These are phyloP conservation scores for Ampelocalamus luodianensis DNA, from an alignment of 176 grass and related monocot genomes.

Conservation along the genomic window DNA sequence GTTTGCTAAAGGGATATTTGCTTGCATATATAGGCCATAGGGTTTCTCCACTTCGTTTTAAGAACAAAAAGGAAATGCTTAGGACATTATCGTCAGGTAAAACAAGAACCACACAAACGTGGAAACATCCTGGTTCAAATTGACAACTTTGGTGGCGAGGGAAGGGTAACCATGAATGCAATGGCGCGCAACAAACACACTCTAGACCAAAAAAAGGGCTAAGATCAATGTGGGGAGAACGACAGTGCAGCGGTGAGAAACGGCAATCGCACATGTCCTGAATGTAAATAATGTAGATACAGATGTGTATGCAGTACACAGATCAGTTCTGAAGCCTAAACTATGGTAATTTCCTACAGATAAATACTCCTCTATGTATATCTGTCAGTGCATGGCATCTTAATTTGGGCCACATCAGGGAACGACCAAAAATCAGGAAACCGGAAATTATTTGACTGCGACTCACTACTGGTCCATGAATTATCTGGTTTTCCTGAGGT, in stretches of 20 bases:
- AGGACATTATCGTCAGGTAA: no score
- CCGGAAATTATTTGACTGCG: background rate
- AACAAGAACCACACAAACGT: background rate
- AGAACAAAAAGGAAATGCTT: no score
- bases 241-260: background rate
- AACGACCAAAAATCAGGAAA: conserved; percentile 31
- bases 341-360: background rate
- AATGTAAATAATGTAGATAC: conserved; percentile 6
- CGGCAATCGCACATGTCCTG: background rate
- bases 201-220: background rate
- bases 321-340: background rate
- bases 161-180: background rate
- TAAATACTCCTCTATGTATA: background rate
- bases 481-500: background rate
- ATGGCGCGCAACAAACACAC: background rate
- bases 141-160: background rate
- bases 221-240: background rate
- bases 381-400: conserved; percentile 30
- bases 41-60: no score
- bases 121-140: background rate
- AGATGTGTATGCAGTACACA: background rate
- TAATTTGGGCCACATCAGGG: conserved; percentile 4
- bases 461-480: background rate
- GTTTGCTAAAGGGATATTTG: no score
- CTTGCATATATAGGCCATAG: no score